These are phyloP conservation scores for Zychaea mexicana DNA, from an alignment of 371 early-diverging fungal species.

Conservation along the genomic window DNA sequence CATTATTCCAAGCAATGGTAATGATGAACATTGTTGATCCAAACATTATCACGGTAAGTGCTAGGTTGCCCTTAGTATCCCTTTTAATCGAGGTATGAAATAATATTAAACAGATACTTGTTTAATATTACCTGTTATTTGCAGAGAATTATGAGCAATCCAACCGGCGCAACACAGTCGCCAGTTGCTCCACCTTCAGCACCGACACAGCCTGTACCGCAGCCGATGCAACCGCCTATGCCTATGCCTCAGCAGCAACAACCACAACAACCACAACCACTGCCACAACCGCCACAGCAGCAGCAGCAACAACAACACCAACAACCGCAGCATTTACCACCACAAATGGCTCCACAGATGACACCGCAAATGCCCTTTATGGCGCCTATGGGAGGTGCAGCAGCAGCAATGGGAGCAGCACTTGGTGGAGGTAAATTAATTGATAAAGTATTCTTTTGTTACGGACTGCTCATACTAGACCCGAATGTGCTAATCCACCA, in stretches of 20 bases:
- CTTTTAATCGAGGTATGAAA: background rate
- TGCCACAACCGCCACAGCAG: constrained; percentile 20
- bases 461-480: too few relatives aligned
- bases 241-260: constrained; percentile 13
- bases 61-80: background rate
- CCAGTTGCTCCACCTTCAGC: constrained; percentile 23
- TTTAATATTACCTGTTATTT: too few relatives aligned
- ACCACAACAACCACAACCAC: constrained; percentile 20
- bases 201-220: too few relatives aligned
- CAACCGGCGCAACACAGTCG: constrained; percentile 21
- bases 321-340: background rate
- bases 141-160: constrained; percentile 40
- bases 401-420: background rate
- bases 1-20: constrained; percentile 83
- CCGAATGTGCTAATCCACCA: too few relatives aligned
- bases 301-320: constrained; percentile 14
- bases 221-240: constrained; percentile 3
- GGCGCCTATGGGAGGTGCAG: constrained; percentile 16
- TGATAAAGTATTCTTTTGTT: too few relatives aligned
- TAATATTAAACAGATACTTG: background rate
- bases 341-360: constrained; percentile 24
- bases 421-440: too few relatives aligned
- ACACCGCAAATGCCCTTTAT: constrained; percentile 17
- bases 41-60: constrained; percentile 71
- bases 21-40: constrained; percentile 85